Evolutionary conservation across 1,284 basidiomycete species (phyloP).

Genomic region (Apiotrichum sp.): DNA sequence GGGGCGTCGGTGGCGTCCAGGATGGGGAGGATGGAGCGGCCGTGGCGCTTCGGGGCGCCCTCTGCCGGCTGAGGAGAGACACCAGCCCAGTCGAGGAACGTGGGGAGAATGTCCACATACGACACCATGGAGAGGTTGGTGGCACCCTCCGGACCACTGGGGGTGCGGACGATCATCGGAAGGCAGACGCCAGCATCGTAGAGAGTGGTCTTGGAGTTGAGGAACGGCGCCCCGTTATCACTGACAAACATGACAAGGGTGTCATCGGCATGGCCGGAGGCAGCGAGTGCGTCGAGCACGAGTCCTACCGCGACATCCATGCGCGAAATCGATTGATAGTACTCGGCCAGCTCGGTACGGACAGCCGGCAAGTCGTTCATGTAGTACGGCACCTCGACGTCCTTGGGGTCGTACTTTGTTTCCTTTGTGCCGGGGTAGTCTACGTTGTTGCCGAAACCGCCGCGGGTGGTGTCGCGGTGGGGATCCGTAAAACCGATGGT

Average conservation of each 20-base stretch:
- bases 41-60: conserved; percentile 1
- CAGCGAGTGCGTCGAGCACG: conserved; percentile 14
- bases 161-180: conserved; percentile 18
- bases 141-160: conserved; percentile 4
- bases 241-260: conserved; percentile 21
- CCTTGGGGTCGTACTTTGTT: background rate
- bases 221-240: conserved; percentile 27
- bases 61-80: background rate
- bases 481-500: conserved; percentile 23
- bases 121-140: conserved; percentile 21
- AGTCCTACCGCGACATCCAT: conserved; percentile 23
- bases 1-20: conserved; percentile 3
- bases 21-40: conserved; percentile 19
- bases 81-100: conserved; percentile 19
- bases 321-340: conserved; percentile 22
- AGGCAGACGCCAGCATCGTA: conserved; percentile 24
- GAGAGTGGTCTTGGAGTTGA: conserved; percentile 27
- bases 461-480: conserved; percentile 21
- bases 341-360: conserved; percentile 18
- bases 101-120: conserved; percentile 22
- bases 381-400: conserved; percentile 18
- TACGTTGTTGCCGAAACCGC: conserved; percentile 20
- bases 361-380: conserved; percentile 16
- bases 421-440: conserved; percentile 3
- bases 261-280: conserved; percentile 4